Conservation (phyloP, 148 eudicot genomes). For the Fagopyrum esculentum region DNA sequence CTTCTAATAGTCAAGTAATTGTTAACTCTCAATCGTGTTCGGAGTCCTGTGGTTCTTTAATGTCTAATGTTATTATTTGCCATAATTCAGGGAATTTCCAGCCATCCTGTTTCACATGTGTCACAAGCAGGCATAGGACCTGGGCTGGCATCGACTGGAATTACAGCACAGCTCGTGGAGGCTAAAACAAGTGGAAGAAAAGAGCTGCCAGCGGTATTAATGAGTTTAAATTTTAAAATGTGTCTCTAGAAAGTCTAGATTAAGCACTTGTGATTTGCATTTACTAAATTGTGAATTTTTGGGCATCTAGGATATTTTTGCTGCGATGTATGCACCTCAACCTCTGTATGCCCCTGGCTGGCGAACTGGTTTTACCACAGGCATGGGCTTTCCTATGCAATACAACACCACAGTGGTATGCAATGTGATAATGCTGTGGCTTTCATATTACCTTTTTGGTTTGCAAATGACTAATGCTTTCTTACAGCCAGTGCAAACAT, state of each 20-base stretch:
- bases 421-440: neutral
- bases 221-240: neutral
- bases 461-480: constrained; percentile 9
- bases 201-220: constrained; percentile 71
- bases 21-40: neutral
- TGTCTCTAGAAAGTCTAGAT: neutral
- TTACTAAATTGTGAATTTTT: neutral
- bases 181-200: constrained; percentile 46
- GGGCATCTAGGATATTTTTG: constrained; percentile 66
- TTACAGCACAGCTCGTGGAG: constrained; percentile 26
- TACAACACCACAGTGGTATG: constrained; percentile 59
- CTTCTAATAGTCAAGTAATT: too few species aligned
- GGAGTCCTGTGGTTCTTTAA: neutral
- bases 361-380: constrained; percentile 47
- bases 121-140: constrained; percentile 26
- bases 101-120: constrained; percentile 31
- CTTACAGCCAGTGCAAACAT: constrained; percentile 46
- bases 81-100: constrained; percentile 27
- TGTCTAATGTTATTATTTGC: neutral
- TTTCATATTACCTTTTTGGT: neutral
- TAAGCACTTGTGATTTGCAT: neutral
- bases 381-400: constrained; percentile 43
- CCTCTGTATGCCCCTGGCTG: constrained; percentile 62
- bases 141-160: constrained; percentile 18
- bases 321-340: constrained; percentile 42